Conservation (phyloP, 192 early-diverging fungal genomes). For the Polychytrium aggregatum region DNA sequence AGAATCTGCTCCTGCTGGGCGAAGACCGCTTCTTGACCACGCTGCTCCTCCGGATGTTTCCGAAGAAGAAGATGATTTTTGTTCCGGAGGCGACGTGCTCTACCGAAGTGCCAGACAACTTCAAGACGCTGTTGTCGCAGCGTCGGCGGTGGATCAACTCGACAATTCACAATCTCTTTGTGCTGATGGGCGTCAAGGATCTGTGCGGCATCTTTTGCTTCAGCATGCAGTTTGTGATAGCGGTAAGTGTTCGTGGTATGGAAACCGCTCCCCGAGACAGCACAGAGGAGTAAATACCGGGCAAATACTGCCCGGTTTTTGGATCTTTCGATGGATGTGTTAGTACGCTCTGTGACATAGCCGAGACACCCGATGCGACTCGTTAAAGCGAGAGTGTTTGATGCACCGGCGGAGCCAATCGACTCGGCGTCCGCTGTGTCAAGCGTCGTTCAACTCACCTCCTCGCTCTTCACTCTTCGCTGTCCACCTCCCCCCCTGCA, state of each 20-base stretch:
- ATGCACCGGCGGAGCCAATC: no score
- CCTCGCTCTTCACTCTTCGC: no score
- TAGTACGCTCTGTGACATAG: no score
- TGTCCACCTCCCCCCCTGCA: not conserved
- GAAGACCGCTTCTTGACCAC: slow-evolving; percentile 95
- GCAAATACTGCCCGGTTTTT: slow-evolving; percentile 10
- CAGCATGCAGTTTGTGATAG: slow-evolving; percentile 81
- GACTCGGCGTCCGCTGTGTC: no score
- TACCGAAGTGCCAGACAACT: slow-evolving; percentile 81
- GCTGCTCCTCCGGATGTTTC: slow-evolving; percentile 86
- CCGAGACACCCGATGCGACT: no score
- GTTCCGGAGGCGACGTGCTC: slow-evolving; percentile 87
- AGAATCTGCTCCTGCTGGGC: slow-evolving; percentile 91
- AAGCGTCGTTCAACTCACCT: no score
- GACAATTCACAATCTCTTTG: no score
- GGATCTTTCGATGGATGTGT: not conserved
- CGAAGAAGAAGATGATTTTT: slow-evolving; percentile 94
- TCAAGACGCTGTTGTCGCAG: slow-evolving; percentile 77
- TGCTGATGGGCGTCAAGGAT: slow-evolving; percentile 77
- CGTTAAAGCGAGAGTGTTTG: no score
- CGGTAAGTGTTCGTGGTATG: no score
- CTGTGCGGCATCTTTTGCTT: slow-evolving; percentile 96
- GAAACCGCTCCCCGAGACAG: no score
- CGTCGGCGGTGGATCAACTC: slow-evolving; percentile 93
- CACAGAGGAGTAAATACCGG: no score